Percentiles rank a stretch among this genome's conserved stretches.
These are phyloP conservation scores for Fennellomyces sp. DNA, from an alignment of 371 early-diverging fungal genomes.

Conservation along the genomic window DNA sequence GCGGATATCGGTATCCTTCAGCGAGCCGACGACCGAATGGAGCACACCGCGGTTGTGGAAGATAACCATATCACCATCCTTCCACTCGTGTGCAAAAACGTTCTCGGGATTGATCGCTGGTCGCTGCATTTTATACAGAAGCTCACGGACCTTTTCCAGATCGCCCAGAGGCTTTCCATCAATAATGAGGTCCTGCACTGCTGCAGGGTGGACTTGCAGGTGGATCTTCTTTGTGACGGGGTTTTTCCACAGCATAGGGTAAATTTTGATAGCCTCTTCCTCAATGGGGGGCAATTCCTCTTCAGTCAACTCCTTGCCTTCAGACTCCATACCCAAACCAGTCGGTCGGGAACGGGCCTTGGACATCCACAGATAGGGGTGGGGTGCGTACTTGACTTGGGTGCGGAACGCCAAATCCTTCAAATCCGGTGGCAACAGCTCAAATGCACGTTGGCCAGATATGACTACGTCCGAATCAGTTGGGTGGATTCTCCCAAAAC, in stretches of 20 bases:
- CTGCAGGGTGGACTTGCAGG: constrained; percentile 51
- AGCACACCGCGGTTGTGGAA: constrained; percentile 55
- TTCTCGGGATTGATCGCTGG: constrained; percentile 53
- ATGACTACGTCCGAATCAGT: constrained; percentile 30
- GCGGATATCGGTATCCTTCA: constrained; percentile 42
- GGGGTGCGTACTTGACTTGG: constrained; percentile 51
- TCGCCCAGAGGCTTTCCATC: constrained; percentile 54
- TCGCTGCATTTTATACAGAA: constrained; percentile 46
- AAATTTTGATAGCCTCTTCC: constrained; percentile 44
- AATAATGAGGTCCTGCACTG: constrained; percentile 50
- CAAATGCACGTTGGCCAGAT: constrained; percentile 53
- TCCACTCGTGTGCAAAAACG: constrained; percentile 51
- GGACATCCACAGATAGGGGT: constrained; percentile 58
- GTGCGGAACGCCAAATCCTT: constrained; percentile 53
- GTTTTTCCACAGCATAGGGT: constrained; percentile 57
- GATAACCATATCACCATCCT: constrained; percentile 51
- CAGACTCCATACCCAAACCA: constrained; percentile 50
- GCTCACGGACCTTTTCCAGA: constrained; percentile 44
- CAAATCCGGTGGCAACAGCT: constrained; percentile 44
- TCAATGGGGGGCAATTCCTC: constrained; percentile 45
- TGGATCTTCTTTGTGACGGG: constrained; percentile 54
- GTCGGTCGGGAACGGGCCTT: constrained; percentile 39
- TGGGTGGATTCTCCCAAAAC: not conserved
- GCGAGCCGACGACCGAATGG: constrained; percentile 49
- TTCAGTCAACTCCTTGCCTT: constrained; percentile 37